phyloP scores from a whole-genome alignment of 352 stramenopile species.

The Pythium myriotylum region DNA sequence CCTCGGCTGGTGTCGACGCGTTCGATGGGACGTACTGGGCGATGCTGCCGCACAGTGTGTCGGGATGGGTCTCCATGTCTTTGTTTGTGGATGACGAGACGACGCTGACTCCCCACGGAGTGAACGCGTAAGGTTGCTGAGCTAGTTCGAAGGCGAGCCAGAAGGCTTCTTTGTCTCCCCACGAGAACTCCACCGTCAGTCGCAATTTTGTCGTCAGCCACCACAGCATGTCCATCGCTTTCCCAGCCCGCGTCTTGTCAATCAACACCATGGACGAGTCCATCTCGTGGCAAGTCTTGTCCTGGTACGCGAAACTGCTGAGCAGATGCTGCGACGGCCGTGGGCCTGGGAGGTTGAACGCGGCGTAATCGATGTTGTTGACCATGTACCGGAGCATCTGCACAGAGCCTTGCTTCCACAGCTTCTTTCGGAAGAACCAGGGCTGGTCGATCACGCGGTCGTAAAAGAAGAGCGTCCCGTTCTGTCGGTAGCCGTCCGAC shows the following conservation, averaged over 20 bases:
- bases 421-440: conserved; percentile 31
- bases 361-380: conserved; percentile 46
- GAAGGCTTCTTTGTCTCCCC: conserved; percentile 54
- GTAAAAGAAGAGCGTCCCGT: conserved; percentile 69
- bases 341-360: conserved; percentile 33
- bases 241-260: conserved; percentile 41
- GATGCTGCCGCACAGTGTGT: conserved; percentile 72
- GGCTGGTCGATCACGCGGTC: conserved; percentile 49
- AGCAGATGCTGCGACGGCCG: conserved; percentile 24
- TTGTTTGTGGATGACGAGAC: conserved; percentile 48
- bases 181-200: conserved; percentile 59
- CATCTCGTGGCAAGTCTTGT: conserved; percentile 49
- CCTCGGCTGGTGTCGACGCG: conserved; percentile 16
- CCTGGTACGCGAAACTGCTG: conserved; percentile 39
- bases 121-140: conserved; percentile 63
- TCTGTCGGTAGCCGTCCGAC: conserved; percentile 41
- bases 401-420: conserved; percentile 10
- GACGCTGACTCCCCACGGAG: conserved; percentile 59
- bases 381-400: conserved; percentile 43
- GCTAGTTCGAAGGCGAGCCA: conserved; percentile 69
- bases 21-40: conserved; percentile 53
- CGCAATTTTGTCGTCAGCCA: conserved; percentile 57
- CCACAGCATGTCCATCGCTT: conserved; percentile 47
- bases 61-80: conserved; percentile 52
- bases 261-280: conserved; percentile 61